Conservation (phyloP, 2,329 filamentous ascomycete species). For the Lasiodiplodia sp. region DNA sequence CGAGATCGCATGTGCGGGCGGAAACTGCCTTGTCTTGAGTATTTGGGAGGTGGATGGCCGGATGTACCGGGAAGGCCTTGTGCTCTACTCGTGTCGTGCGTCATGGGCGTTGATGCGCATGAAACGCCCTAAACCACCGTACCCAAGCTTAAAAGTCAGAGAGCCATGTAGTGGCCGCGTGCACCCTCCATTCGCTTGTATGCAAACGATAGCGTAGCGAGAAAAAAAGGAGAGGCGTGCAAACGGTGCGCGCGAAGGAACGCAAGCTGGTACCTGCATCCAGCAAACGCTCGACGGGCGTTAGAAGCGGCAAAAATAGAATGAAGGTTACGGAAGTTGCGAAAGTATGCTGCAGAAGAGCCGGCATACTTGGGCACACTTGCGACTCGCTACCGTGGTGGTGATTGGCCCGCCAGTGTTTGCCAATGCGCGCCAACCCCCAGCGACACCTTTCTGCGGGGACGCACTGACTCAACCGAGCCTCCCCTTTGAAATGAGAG, state of each 20-base stretch:
- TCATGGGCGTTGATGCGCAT: background rate
- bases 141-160: background rate
- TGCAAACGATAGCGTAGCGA: background rate
- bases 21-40: background rate
- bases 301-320: background rate
- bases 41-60: background rate
- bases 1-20: background rate
- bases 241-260: background rate
- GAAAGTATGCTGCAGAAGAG: background rate
- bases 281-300: background rate
- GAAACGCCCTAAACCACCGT: background rate
- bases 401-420: background rate
- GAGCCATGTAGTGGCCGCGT: background rate
- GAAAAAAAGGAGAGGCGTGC: background rate
- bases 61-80: background rate
- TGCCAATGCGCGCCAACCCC: conserved; percentile 9
- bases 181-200: background rate
- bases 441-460: conserved; percentile 11
- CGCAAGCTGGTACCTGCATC: background rate
- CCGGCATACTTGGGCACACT: conserved; percentile 1
- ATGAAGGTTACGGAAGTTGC: background rate
- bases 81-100: background rate
- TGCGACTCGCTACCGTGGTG: background rate
- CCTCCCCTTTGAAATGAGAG: conserved; percentile 14
- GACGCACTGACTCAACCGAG: conserved; percentile 15